phyloP scores from a whole-genome alignment of 75 land plant genomes.

The Cunninghamia lanceolata region DNA sequence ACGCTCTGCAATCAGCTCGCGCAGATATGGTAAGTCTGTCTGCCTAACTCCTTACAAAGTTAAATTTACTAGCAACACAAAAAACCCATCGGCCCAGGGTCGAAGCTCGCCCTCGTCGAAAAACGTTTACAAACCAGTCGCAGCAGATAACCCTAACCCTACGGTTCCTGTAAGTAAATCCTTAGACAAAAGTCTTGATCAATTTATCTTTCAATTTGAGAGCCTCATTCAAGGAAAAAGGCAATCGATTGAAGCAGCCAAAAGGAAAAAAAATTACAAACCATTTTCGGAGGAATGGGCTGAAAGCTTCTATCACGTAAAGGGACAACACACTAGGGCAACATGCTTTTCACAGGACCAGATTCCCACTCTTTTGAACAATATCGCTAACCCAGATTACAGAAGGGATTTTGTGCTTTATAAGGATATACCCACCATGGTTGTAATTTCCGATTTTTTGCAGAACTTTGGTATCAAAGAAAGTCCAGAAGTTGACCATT shows the following conservation, averaged over 20 bases:
- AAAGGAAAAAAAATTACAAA: neutral
- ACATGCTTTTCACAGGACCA: neutral
- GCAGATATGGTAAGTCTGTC: neutral
- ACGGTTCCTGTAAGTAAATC: neutral
- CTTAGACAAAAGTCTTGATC: neutral
- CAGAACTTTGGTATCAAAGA: conserved; percentile 1
- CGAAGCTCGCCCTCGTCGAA: neutral
- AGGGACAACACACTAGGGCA: neutral
- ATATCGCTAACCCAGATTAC: neutral
- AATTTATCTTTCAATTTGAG: neutral
- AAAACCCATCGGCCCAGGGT: neutral
- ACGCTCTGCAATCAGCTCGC: neutral
- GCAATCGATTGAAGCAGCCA: neutral
- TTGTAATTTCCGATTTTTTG: neutral
- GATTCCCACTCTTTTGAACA: neutral
- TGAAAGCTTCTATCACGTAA: neutral
- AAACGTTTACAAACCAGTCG: neutral
- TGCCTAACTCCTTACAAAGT: neutral
- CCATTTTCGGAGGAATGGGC: neutral
- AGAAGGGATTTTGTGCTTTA: conserved; percentile 1
- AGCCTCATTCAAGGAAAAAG: neutral
- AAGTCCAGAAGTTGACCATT: neutral
- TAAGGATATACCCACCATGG: neutral
- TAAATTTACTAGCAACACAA: neutral
- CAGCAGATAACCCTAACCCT: neutral